Base-by-base conservation (phyloP, 768 basidiomycete genomes). In the Piloderma croceum region DNA sequence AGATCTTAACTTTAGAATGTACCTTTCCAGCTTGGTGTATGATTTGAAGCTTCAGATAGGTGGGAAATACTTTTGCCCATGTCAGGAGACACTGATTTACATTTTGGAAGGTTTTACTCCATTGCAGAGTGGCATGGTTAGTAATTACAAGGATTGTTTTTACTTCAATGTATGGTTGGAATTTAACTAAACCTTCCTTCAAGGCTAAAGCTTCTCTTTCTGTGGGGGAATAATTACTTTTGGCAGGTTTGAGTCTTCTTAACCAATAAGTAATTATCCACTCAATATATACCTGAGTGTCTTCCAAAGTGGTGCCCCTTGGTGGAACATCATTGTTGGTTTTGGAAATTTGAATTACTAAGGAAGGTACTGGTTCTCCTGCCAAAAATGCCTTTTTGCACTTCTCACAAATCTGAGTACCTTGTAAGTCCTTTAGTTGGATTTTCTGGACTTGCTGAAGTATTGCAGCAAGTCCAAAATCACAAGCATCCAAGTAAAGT, bases 161-260 rank as follows among this genome's bases (percentile, higher is more conserved):
- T 2, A 65, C 67, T 52, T 70, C 61, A 3, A 68, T 52, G 44
- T 54, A 60, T 0, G 61, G 55, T 41, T 63, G 62, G 29, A 64
- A 67, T 38, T 62, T 61, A 11, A 67, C 53, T 0, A 69, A 40
- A 6, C 49, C 61, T 49, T 69, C 65, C 31, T 68, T 67, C 3
- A 58, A 35, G 0, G 58, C 65, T 27, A 70, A 38, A 0, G 67
- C 68, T 49, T 70, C 65, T 20, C 59, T 13, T 49, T 70, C 65
- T 0, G 68, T 69, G 1, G 59, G 51, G 0, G 64, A 64, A 31
- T 69, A 69, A 32, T 62, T 62, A 5, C 50, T 18, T 39, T 68
- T 63, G 0, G 67, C 56, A 1, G 57, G 47, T 47, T 65, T 54
- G 7, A 65, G 37, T 1, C 56, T 50, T 9, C 52, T 31, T 12